Percentiles rank a stretch among this genome's conserved stretches.
Evolutionary conservation across 2,329 filamentous ascomycete genomes (phyloP).

Genomic region (Ceratocystis cubensis): DNA sequence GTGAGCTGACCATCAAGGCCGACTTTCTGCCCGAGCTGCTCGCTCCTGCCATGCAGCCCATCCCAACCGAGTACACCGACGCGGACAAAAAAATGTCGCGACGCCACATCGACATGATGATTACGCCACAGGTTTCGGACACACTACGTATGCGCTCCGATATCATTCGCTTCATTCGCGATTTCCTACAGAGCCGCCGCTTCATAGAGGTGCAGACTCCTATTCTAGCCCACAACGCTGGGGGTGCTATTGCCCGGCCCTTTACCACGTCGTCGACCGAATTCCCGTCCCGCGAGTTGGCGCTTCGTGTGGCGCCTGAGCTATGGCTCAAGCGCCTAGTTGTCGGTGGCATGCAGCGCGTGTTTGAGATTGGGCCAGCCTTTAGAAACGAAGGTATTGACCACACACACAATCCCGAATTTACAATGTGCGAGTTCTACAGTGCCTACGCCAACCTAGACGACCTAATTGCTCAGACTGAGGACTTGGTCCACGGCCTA

Average conservation of each 20-base stretch:
- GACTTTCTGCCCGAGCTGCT: slow-evolving; percentile 56
- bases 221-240: slow-evolving; percentile 66
- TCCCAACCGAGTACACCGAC: slow-evolving; percentile 59
- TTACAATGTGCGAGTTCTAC: slow-evolving; percentile 96
- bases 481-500: slow-evolving; percentile 53
- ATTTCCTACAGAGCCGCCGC: slow-evolving; percentile 55
- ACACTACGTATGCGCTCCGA: slow-evolving; percentile 60
- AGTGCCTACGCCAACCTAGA: slow-evolving; percentile 67
- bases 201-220: slow-evolving; percentile 89
- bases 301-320: slow-evolving; percentile 83
- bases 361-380: slow-evolving; percentile 85
- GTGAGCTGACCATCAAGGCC: slow-evolving; percentile 63
- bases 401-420: slow-evolving; percentile 89
- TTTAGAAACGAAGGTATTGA: slow-evolving; percentile 94
- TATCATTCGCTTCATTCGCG: slow-evolving; percentile 61
- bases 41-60: slow-evolving; percentile 64
- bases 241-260: slow-evolving; percentile 77
- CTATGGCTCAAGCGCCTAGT: slow-evolving; percentile 88
- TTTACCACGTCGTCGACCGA: slow-evolving; percentile 73
- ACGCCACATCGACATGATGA: slow-evolving; percentile 76
- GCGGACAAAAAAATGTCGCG: slow-evolving; percentile 60
- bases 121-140: slow-evolving; percentile 55
- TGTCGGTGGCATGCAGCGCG: slow-evolving; percentile 71
- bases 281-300: slow-evolving; percentile 56
- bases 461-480: slow-evolving; percentile 63